Evolutionary conservation across 495 filamentous ascomycete species (phyloP).

Genomic region (Penicillium samsonianum): DNA sequence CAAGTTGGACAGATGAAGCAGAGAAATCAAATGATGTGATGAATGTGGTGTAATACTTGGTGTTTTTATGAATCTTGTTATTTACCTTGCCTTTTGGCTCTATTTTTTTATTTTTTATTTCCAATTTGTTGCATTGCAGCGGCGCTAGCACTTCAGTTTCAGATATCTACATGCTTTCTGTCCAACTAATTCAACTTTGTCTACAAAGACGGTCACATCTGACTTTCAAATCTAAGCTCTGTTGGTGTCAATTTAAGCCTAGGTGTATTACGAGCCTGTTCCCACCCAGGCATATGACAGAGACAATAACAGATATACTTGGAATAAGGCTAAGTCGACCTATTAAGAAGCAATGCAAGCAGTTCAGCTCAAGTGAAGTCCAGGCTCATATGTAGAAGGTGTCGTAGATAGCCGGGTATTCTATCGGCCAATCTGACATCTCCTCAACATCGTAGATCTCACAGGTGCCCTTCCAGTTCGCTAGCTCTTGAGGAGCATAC

Average conservation of each 20-base stretch:
- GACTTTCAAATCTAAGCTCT: background rate
- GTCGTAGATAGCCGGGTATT: background rate
- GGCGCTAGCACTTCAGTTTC: constrained; percentile 30
- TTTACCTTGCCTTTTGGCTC: constrained; percentile 2
- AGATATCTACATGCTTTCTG: constrained; percentile 13
- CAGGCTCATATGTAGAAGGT: background rate
- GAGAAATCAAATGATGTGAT: constrained; percentile 25
- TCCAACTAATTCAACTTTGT: constrained; percentile 1
- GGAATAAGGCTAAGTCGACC: background rate
- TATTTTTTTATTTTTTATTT: constrained; percentile 13
- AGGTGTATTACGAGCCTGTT: background rate
- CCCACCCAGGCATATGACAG: background rate
- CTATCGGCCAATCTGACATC: background rate
- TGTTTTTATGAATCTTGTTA: constrained; percentile 20
- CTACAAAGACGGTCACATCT: too few species aligned
- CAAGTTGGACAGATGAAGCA: constrained; percentile 42
- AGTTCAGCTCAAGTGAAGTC: background rate
- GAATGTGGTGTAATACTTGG: constrained; percentile 25
- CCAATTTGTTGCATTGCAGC: constrained; percentile 40
- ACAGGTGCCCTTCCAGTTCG: background rate
- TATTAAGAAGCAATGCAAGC: background rate
- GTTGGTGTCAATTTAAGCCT: background rate
- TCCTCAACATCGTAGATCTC: background rate
- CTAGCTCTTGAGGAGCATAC: background rate
- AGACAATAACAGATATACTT: background rate